phyloP scores from a whole-genome alignment of 768 basidiomycete genomes.

The Kwoniella sp. region DNA sequence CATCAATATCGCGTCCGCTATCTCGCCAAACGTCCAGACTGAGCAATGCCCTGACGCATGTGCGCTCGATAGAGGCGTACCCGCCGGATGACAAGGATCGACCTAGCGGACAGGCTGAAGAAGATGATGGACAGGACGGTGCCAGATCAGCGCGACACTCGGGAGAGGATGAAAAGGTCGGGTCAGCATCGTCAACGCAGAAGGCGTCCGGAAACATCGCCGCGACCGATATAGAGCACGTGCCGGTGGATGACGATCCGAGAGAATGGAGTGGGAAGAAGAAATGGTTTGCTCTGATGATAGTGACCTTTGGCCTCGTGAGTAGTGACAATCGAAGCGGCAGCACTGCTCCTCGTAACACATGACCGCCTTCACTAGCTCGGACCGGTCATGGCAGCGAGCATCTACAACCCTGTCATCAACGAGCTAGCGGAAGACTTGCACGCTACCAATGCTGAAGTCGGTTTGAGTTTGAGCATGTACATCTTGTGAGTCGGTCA shows the following conservation, averaged over 20 bases:
- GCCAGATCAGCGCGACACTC: too few species aligned
- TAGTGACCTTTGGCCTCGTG: conserved; percentile 35
- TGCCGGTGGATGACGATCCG: conserved; percentile 52
- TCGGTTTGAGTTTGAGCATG: conserved; percentile 46
- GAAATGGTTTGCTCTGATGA: conserved; percentile 38
- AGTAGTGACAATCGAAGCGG: conserved; percentile 6
- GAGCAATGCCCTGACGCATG: conserved; percentile 9
- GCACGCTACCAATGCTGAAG: conserved; percentile 42
- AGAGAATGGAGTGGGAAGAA: conserved; percentile 47
- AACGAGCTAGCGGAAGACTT: conserved; percentile 45
- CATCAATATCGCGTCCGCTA: too few species aligned
- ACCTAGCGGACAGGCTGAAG: neutral
- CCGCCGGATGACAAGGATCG: conserved; percentile 2
- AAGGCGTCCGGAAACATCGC: neutral
- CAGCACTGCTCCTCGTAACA: neutral
- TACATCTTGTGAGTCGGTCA: conserved; percentile 46
- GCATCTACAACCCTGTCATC: conserved; percentile 51
- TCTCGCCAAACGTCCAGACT: conserved; percentile 6
- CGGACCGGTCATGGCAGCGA: conserved; percentile 47
- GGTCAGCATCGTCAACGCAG: too few species aligned
- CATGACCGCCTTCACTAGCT: conserved; percentile 35
- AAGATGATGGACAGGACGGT: neutral
- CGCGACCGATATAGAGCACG: conserved; percentile 50
- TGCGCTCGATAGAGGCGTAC: conserved; percentile 12
- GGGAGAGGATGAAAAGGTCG: neutral